Percentiles rank a stretch among this genome's conserved stretches.
phyloP scores from a whole-genome alignment of 208 protist genomes.

The Acanthamoeba castellanii region DNA sequence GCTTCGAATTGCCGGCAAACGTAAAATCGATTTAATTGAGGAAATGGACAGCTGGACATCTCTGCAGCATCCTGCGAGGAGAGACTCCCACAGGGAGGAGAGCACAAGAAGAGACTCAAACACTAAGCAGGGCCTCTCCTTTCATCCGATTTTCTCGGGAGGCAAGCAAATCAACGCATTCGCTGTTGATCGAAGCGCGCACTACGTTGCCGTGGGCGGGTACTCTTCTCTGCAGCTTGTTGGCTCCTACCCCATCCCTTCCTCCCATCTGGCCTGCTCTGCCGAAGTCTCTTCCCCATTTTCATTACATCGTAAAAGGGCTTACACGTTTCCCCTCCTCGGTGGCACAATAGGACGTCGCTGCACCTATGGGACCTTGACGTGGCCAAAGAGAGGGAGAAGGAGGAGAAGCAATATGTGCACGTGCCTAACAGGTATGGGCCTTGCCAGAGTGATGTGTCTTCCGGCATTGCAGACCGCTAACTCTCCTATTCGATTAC shows the following conservation, averaged over 20 bases:
- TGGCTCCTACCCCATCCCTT: not conserved
- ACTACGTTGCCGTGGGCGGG: conserved; percentile 8
- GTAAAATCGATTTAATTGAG: too few species aligned
- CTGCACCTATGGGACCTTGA: not conserved
- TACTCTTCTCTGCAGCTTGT: not conserved
- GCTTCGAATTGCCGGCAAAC: too few species aligned
- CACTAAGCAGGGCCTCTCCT: not conserved
- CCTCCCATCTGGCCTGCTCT: not conserved
- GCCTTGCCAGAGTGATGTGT: not conserved
- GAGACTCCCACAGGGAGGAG: not conserved
- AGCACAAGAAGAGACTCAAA: not conserved
- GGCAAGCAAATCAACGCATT: conserved; percentile 26
- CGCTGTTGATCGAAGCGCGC: not conserved
- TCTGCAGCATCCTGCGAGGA: too few species aligned
- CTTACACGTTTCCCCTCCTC: not conserved
- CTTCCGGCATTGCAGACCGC: too few species aligned
- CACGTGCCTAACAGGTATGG: not conserved
- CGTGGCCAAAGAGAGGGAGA: not conserved
- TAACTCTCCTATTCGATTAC: too few species aligned
- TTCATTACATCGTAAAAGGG: not conserved
- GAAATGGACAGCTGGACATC: too few species aligned
- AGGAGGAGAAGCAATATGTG: not conserved
- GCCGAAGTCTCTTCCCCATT: not conserved
- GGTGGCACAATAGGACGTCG: not conserved
- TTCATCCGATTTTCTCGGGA: not conserved